A percentile compares a stretch with the other conserved stretches of the same genome.
Conservation (phyloP, 2,329 filamentous ascomycete species). For the Aureobasidium sp. region DNA sequence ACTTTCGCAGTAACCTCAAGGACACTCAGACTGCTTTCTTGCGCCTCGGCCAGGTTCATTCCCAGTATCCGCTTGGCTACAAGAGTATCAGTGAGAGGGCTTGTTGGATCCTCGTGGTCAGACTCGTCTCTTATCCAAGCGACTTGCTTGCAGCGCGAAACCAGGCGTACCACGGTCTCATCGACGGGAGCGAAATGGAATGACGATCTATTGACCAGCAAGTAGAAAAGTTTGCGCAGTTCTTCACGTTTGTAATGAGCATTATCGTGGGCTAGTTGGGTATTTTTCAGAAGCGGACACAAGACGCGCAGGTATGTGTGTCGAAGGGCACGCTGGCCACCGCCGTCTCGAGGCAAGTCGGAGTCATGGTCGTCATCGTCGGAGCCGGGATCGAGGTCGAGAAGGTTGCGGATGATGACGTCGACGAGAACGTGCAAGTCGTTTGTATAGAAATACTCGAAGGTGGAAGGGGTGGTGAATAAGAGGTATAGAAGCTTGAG, state of each 20-base stretch:
- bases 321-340: conserved; percentile 48
- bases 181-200: conserved; percentile 74
- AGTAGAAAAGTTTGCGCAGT: conserved; percentile 63
- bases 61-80: conserved; percentile 52
- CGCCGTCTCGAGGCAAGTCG: conserved; percentile 14
- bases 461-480: conserved; percentile 83
- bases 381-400: conserved; percentile 82
- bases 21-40: conserved; percentile 65
- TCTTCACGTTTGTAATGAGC: conserved; percentile 90
- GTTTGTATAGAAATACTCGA: conserved; percentile 99
- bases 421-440: conserved; percentile 90
- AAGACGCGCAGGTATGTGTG: conserved; percentile 94
- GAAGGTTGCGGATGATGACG: conserved; percentile 92
- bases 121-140: conserved; percentile 28
- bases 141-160: conserved; percentile 53
- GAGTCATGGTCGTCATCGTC: conserved; percentile 26
- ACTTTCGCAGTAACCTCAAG: conserved; percentile 59
- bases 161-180: conserved; percentile 68
- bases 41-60: conserved; percentile 61
- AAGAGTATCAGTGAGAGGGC: conserved; percentile 20
- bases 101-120: conserved; percentile 18
- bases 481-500: conserved; percentile 91
- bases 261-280: conserved; percentile 68
- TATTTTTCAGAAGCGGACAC: conserved; percentile 83
- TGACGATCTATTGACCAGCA: conserved; percentile 43